Conservation (phyloP, 225 moss, liverwort and hornwort genomes). For the Polytrichum commune region DNA sequence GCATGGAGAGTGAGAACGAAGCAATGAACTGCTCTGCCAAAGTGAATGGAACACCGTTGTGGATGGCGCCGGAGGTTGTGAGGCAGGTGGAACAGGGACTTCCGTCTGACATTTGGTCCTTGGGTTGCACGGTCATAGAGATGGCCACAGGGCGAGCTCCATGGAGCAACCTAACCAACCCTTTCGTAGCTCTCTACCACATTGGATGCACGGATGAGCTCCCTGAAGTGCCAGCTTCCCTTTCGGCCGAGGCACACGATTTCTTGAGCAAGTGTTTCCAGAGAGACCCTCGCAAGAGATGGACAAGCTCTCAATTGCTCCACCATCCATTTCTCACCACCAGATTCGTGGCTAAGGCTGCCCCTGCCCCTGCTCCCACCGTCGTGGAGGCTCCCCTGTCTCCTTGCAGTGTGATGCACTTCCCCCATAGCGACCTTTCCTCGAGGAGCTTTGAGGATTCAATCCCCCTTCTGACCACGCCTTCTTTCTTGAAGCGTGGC, state of each 20-base stretch:
- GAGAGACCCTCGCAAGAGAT: slow-evolving; percentile 49
- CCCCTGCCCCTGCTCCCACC: background rate
- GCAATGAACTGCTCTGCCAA: slow-evolving; percentile 19
- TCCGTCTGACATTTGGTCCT: slow-evolving; percentile 53
- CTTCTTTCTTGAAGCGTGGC: slow-evolving; percentile 29
- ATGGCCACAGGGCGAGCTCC: slow-evolving; percentile 64
- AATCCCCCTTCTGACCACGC: slow-evolving; percentile 37
- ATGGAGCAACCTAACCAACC: slow-evolving; percentile 49
- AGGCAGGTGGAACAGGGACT: slow-evolving; percentile 47
- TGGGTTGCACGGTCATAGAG: slow-evolving; percentile 62
- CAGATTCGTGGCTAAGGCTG: background rate
- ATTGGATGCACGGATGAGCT: slow-evolving; percentile 48
- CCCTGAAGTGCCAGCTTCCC: slow-evolving; percentile 43
- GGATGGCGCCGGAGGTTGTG: slow-evolving; percentile 66
- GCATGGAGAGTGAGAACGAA: background rate
- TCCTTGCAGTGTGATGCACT: slow-evolving; percentile 36
- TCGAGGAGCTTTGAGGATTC: slow-evolving; percentile 26
- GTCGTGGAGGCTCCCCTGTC: slow-evolving; percentile 10
- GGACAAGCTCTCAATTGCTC: slow-evolving; percentile 45
- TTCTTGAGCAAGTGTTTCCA: slow-evolving; percentile 53
- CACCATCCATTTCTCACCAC: slow-evolving; percentile 51
- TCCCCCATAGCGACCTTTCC: slow-evolving; percentile 7
- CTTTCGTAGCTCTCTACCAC: slow-evolving; percentile 50
- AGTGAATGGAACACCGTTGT: slow-evolving; percentile 54
- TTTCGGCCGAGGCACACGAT: slow-evolving; percentile 48